Evolutionary conservation across 1,139 yeast species (phyloP), one percentile per base, ranked within the genome.

Genomic region (Arxiozyma telluris): DNA sequence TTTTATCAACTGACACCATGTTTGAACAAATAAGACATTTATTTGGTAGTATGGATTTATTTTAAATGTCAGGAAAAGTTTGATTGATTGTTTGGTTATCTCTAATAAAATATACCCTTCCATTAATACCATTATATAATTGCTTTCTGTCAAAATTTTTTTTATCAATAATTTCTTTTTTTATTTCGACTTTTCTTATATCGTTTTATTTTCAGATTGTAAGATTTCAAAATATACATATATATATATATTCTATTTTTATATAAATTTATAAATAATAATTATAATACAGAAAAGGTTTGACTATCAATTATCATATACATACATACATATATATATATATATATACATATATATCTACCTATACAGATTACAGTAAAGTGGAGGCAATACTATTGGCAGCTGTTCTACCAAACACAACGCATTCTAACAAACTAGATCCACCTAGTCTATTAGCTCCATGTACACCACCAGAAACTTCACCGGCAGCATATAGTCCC

Each of bases 401-500:
- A 18, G 73, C 74, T 41, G 69, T 67, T 59, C 86, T 75, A 2
- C 94, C 94, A 70, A 79, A 87, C 1, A 85, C 90, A 15, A 85
- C 91, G 73, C 94, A 86, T 41, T 87, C 91, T 56, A 86, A 71
- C 41, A 87, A 72, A 15, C 89, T 82, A 15, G 90, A 83, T 0
- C 94, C 95, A 42, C 91, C 91, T 20, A 87, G 72, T 65, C 93
- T 76, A 65, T 84, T 84, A 48, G 79, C 81, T 11, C 94, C 94
- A 66, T 87, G 94, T 15, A 87, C 84, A 50, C 93, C 94, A 23
- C 94, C 94, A 9, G 89, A 86, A 17, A 85, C 79, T 67, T 87
- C 94, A 38, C 94, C 95, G 20, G 86, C 86, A 1, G 93, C 93
- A 66, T 74, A 86, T 43, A 84, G 70, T 1, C 89, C 91, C 34